These are phyloP conservation scores for Suhomyces guaymorum DNA, from an alignment of 1,139 yeast species.

Conservation along the genomic window DNA sequence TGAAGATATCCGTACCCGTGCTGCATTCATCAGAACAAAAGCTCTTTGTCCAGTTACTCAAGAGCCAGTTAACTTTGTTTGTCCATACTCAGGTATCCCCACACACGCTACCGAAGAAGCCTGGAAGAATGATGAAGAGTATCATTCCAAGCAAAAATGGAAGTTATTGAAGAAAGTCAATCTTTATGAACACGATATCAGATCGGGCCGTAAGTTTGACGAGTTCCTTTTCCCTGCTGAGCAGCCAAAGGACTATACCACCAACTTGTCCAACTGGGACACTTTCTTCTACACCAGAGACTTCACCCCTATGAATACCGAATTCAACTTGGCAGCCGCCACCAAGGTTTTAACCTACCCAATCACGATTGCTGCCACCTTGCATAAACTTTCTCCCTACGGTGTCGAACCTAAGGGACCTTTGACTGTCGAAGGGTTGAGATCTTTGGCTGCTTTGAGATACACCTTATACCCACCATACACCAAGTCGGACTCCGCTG, in stretches of 20 bases:
- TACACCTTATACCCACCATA: slow-evolving; percentile 84
- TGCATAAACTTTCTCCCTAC: slow-evolving; percentile 87
- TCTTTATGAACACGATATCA: slow-evolving; percentile 88
- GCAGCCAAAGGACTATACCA: slow-evolving; percentile 74
- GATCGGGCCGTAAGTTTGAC: slow-evolving; percentile 91
- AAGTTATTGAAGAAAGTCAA: slow-evolving; percentile 82
- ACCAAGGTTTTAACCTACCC: slow-evolving; percentile 95
- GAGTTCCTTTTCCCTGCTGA: slow-evolving; percentile 90
- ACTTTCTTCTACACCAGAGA: slow-evolving; percentile 89
- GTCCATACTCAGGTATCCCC: slow-evolving; percentile 94
- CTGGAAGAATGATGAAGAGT: slow-evolving; percentile 77
- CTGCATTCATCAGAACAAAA: slow-evolving; percentile 82
- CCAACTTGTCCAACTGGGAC: slow-evolving; percentile 89
- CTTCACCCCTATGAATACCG: slow-evolving; percentile 94
- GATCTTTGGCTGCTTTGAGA: slow-evolving; percentile 86
- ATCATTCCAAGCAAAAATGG: slow-evolving; percentile 66
- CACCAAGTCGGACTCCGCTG: slow-evolving; percentile 33
- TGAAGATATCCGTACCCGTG: slow-evolving; percentile 84
- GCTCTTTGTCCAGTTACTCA: slow-evolving; percentile 92
- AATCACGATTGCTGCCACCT: slow-evolving; percentile 77
- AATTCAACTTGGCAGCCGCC: slow-evolving; percentile 91
- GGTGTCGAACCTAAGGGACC: slow-evolving; percentile 82
- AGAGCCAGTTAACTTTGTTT: slow-evolving; percentile 76
- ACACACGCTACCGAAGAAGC: slow-evolving; percentile 91
- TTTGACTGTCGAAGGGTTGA: slow-evolving; percentile 85